These are phyloP conservation scores for Botrytis elliptica DNA, from an alignment of 2,329 filamentous ascomycete genomes.

Conservation along the genomic window DNA sequence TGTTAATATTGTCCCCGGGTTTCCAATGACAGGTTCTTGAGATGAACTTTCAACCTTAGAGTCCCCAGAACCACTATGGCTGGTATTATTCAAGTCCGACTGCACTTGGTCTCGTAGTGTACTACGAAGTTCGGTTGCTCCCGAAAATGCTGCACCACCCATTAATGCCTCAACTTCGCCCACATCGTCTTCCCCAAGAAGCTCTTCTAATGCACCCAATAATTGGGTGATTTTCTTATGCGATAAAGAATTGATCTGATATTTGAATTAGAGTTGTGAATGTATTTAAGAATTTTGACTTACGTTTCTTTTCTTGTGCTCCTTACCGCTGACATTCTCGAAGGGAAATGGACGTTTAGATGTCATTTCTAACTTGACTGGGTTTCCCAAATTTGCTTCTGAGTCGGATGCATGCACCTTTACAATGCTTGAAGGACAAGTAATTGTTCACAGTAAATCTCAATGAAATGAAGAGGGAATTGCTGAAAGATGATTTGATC, in stretches of 20 bases:
- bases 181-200: conserved; percentile 27
- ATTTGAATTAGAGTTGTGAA: neutral
- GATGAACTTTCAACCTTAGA: neutral
- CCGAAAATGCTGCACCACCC: conserved; percentile 27
- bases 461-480: neutral
- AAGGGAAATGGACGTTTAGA: conserved; percentile 16
- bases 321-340: neutral
- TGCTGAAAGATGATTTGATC: neutral
- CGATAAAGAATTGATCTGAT: conserved; percentile 13
- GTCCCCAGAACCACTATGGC: neutral
- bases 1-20: conserved; percentile 7
- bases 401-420: neutral
- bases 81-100: neutral
- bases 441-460: neutral
- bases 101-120: conserved; percentile 23
- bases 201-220: conserved; percentile 32
- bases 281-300: neutral
- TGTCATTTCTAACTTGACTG: conserved; percentile 1
- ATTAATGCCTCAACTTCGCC: conserved; percentile 26
- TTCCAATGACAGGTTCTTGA: neutral
- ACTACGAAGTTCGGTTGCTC: conserved; percentile 29
- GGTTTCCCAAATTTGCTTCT: neutral
- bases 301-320: conserved; percentile 8
- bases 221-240: conserved; percentile 31
- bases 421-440: neutral